Percentiles rank a stretch among this genome's conserved stretches.
Conservation (phyloP, 1,284 basidiomycete species). For the Meripilus lineatus region DNA sequence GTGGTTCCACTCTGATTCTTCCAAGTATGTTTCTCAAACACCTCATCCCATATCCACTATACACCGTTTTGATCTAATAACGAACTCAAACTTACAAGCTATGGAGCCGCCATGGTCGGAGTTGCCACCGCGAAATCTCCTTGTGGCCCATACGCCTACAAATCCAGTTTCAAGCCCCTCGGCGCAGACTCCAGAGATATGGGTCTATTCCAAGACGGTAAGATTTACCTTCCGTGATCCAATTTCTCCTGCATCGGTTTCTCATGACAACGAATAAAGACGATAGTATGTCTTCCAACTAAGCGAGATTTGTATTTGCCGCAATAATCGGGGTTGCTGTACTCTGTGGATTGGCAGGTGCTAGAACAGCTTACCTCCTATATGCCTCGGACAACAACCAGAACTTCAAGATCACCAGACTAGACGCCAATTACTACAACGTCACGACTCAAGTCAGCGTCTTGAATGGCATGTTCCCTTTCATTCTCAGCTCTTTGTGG, state of each 20-base stretch:
- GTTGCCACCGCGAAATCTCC: constrained; percentile 55
- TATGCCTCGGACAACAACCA: constrained; percentile 67
- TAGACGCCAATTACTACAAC: constrained; percentile 56
- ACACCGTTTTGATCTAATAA: background rate
- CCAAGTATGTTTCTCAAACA: constrained; percentile 39
- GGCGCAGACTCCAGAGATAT: constrained; percentile 58
- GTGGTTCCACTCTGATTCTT: constrained; percentile 67
- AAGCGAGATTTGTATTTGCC: background rate
- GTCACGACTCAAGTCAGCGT: constrained; percentile 45
- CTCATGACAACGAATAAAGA: constrained; percentile 25
- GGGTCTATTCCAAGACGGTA: constrained; percentile 55
- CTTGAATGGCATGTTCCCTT: constrained; percentile 31
- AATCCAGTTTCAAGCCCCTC: constrained; percentile 51
- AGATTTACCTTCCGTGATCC: constrained; percentile 2
- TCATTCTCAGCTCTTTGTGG: background rate
- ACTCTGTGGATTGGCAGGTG: constrained; percentile 13
- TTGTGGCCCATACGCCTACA: constrained; percentile 56
- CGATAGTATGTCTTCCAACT: constrained; percentile 29
- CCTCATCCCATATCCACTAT: background rate
- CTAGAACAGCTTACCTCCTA: constrained; percentile 46
- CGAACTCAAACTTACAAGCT: constrained; percentile 31
- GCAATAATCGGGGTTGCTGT: background rate
- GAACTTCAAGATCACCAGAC: constrained; percentile 59
- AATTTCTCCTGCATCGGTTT: background rate
- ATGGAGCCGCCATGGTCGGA: constrained; percentile 58